A percentile compares a stretch with the other conserved stretches of the same genome.
These are phyloP conservation scores for Colletotrichum somersetense DNA, from an alignment of 2,329 filamentous ascomycete species.

Conservation along the genomic window DNA sequence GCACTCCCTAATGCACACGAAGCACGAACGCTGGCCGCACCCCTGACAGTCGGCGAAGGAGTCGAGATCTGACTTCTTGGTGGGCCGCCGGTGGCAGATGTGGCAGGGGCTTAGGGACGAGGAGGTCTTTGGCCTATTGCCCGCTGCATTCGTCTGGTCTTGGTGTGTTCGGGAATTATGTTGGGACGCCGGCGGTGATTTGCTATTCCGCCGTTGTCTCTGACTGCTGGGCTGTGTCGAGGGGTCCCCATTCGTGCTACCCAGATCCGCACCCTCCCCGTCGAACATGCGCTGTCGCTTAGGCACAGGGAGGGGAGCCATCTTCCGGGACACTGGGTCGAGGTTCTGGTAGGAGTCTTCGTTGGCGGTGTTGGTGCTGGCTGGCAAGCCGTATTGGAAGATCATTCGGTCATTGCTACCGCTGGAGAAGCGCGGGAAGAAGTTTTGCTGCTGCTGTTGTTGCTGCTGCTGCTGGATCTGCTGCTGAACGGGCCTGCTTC, in stretches of 20 bases:
- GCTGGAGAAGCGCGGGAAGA: conserved; percentile 23
- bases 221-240: conserved; percentile 8
- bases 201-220: conserved; percentile 25
- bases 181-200: conserved; percentile 24
- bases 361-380: background rate
- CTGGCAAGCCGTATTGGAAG: conserved; percentile 26
- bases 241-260: background rate
- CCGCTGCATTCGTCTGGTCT: conserved; percentile 24
- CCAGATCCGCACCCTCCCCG: conserved; percentile 7
- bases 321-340: conserved; percentile 25
- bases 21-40: conserved; percentile 74
- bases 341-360: conserved; percentile 20
- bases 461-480: conserved; percentile 36
- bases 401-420: conserved; percentile 24
- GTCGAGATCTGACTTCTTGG: conserved; percentile 74
- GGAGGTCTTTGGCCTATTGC: conserved; percentile 36
- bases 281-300: conserved; percentile 39
- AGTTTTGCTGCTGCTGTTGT: conserved; percentile 22
- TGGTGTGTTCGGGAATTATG: conserved; percentile 6
- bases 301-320: conserved; percentile 30
- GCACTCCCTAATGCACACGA: conserved; percentile 76
- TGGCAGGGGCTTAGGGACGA: conserved; percentile 69
- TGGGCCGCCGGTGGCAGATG: conserved; percentile 75
- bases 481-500: conserved; percentile 38
- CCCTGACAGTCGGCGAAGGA: conserved; percentile 74